phyloP scores from a whole-genome alignment of 768 basidiomycete species.

The Leccinum aurantiacum region DNA sequence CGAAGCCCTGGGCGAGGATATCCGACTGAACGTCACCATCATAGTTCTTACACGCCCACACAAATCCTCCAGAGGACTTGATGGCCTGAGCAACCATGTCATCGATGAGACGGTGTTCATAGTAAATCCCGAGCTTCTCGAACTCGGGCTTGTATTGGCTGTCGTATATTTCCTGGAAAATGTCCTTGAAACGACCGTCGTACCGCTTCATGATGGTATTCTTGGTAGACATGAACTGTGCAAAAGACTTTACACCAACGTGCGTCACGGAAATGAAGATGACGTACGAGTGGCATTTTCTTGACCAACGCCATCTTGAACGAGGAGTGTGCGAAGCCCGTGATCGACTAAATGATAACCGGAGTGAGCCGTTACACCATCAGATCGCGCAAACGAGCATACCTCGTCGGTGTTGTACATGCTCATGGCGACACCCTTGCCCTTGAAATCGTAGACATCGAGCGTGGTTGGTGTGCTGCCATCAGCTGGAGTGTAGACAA shows the following conservation, averaged over 20 bases:
- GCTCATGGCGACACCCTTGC: conserved; percentile 87
- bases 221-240: conserved; percentile 94
- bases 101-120: conserved; percentile 96
- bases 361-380: neutral
- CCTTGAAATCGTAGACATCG: conserved; percentile 93
- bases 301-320: conserved; percentile 94
- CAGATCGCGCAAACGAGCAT: conserved; percentile 10
- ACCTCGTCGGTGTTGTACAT: conserved; percentile 99
- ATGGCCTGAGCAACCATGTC: conserved; percentile 98
- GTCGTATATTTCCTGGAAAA: conserved; percentile 97
- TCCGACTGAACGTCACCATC: conserved; percentile 90
- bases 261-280: conserved; percentile 9
- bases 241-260: neutral
- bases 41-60: conserved; percentile 75
- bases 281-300: conserved; percentile 69
- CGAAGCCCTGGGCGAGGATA: conserved; percentile 97
- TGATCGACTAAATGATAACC: conserved; percentile 62
- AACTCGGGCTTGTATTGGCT: conserved; percentile 70
- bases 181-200: conserved; percentile 99
- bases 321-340: conserved; percentile 93
- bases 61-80: conserved; percentile 94
- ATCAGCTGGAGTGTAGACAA: conserved; percentile 82
- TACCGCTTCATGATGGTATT: conserved; percentile 98
- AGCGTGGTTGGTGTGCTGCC: conserved; percentile 67
- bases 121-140: conserved; percentile 73